Evolutionary conservation across 2,329 filamentous ascomycete genomes (phyloP).

Genomic region (Chrysoporthe austroafricana): DNA sequence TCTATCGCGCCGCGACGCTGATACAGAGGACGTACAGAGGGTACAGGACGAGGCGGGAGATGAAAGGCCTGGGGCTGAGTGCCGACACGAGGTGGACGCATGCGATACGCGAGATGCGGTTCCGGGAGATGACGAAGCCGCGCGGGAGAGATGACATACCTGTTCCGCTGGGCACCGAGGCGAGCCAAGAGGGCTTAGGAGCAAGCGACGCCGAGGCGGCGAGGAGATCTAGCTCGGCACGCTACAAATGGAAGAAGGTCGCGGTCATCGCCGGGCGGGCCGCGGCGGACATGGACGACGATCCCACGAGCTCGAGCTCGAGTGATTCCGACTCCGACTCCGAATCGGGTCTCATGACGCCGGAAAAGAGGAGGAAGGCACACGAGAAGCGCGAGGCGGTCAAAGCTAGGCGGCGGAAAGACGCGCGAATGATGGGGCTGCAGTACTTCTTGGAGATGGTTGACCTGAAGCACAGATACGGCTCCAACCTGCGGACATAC

Average conservation of each 20-base stretch:
- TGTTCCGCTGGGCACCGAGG: slow-evolving; percentile 31
- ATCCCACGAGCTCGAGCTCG: slow-evolving; percentile 44
- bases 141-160: slow-evolving; percentile 38
- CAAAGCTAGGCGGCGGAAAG: slow-evolving; percentile 62
- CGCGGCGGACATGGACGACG: slow-evolving; percentile 63
- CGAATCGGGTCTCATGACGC: slow-evolving; percentile 37
- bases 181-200: slow-evolving; percentile 17
- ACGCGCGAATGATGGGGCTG: slow-evolving; percentile 79
- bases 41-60: slow-evolving; percentile 71
- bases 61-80: slow-evolving; percentile 70
- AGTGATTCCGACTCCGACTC: slow-evolving; percentile 43
- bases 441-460: slow-evolving; percentile 88
- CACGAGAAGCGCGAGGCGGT: slow-evolving; percentile 50
- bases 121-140: slow-evolving; percentile 54
- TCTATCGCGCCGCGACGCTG: slow-evolving; percentile 54
- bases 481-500: slow-evolving; percentile 79
- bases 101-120: slow-evolving; percentile 62
- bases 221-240: slow-evolving; percentile 47
- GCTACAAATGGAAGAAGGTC: slow-evolving; percentile 75
- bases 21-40: slow-evolving; percentile 78
- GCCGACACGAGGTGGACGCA: slow-evolving; percentile 74
- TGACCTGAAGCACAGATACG: slow-evolving; percentile 84
- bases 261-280: slow-evolving; percentile 73
- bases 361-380: slow-evolving; percentile 44
- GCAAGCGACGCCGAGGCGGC: slow-evolving; percentile 25